Base-by-base conservation (phyloP, 192 early-diverging fungal species). In the Coemansia sp. region DNA sequence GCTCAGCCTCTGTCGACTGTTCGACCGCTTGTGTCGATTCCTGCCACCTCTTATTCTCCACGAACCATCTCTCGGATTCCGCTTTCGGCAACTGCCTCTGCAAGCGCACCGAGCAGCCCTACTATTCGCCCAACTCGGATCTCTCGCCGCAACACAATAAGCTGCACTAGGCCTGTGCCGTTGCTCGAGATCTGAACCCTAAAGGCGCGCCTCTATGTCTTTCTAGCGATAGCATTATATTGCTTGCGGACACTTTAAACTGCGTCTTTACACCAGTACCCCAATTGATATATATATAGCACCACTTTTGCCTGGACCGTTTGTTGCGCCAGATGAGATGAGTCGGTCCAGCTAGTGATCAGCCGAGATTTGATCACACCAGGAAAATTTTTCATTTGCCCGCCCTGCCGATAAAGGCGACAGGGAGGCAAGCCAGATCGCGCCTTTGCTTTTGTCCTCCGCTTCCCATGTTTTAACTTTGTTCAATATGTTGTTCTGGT, bases 111-210 rank as follows among this genome's bases (percentile, higher is more conserved):
- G 28, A 33, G 28, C 65, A 18, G 42, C 58, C 26, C 52, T 11
- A 18, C 39, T 37, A 28, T 55, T 65, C 64, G 66, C 20, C 59
- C 58, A 4, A 18, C 47, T 23, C 52, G 52, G 52, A 53, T 53
- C 26, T 37, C 66, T 33, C 72, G 72, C 12, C 66, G 72, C 66
- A 74, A 74, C 72, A 68, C 72, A 21, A 68, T 52, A n/a, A 61
- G 47, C 42, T 61, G 59, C 45, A 25, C 31, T 23, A 36, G 52
- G 21, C 64, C 64, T 37, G 64, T 55, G 16, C 64, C 55, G 18
- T 37, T 65, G 25, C 55, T 65, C 47, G 55, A 56, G 20, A 37
- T 65, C 31, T 65, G 55, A 53, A 26, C 3, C 21, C 21, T 18
- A 26, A 50, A 43, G n/a, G n/a, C 31, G 2, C 1, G n/a, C 13